phyloP scores from a whole-genome alignment of 768 basidiomycete species.

The Podaxis rugospora region DNA sequence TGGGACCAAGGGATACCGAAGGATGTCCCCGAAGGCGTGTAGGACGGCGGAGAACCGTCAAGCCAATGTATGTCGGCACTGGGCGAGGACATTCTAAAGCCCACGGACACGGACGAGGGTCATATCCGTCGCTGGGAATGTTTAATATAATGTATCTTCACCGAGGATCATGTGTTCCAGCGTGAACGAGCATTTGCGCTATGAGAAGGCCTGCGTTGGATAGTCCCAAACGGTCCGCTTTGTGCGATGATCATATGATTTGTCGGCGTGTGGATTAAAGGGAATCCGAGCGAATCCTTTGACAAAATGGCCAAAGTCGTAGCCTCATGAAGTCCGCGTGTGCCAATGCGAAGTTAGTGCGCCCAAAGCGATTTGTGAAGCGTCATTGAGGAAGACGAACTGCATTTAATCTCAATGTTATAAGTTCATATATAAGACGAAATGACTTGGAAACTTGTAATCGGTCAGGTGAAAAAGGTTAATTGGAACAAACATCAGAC shows the following conservation, averaged over 20 bases:
- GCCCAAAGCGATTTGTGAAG: background rate
- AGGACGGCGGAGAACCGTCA: constrained; percentile 23
- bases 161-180: constrained; percentile 8
- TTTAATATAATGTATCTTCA: background rate
- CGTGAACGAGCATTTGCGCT: background rate
- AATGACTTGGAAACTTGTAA: background rate
- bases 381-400: background rate
- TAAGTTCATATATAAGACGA: background rate
- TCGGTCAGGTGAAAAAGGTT: background rate
- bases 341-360: background rate
- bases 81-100: constrained; percentile 16
- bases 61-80: constrained; percentile 29
- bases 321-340: background rate
- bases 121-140: background rate
- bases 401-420: background rate
- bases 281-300: background rate
- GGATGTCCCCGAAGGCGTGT: constrained; percentile 27
- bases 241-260: background rate
- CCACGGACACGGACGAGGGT: background rate
- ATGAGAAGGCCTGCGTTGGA: constrained; percentile 2
- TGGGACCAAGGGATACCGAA: constrained; percentile 34
- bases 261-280: background rate
- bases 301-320: background rate
- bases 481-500: no score
- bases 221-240: background rate